Evolutionary conservation across 73 alveolate species (phyloP).

Genomic region (Tetrahymena malaccensis): DNA sequence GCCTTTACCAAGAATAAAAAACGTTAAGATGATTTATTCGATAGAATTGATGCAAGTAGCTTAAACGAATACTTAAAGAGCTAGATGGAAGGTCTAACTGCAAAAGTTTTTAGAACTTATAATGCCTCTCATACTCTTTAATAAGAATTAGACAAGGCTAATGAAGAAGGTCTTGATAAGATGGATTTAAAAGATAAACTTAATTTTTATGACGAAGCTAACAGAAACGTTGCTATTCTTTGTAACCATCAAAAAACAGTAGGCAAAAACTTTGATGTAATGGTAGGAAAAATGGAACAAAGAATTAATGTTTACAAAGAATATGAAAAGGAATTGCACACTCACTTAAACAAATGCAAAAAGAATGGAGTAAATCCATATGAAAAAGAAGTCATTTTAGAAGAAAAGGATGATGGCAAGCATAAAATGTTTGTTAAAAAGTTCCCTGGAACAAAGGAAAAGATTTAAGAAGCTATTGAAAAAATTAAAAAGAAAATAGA

Average conservation of each 20-base stretch:
- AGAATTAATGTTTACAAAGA: slow-evolving; percentile 57
- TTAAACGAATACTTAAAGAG: slow-evolving; percentile 89
- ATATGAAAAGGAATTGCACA: slow-evolving; percentile 56
- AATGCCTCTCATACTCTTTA: slow-evolving; percentile 95
- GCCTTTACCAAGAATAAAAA: slow-evolving; percentile 75
- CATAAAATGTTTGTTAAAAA: slow-evolving; percentile 47
- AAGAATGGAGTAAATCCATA: slow-evolving; percentile 49
- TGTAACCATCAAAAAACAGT: slow-evolving; percentile 97
- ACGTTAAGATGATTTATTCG: slow-evolving; percentile 63
- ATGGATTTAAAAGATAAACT: slow-evolving; percentile 57
- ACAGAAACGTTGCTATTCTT: slow-evolving; percentile 93
- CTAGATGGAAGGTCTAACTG: slow-evolving; percentile 94
- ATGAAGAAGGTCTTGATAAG: slow-evolving; percentile 2
- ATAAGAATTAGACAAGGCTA: slow-evolving; percentile 40
- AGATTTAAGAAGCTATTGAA: slow-evolving; percentile 43
- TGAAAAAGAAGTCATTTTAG: slow-evolving; percentile 40
- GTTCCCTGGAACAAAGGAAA: slow-evolving; percentile 65
- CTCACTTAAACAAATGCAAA: slow-evolving; percentile 47
- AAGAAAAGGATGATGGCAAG: slow-evolving; percentile 47
- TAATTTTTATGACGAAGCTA: slow-evolving; percentile 91
- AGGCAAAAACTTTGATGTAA: slow-evolving; percentile 77
- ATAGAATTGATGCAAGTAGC: slow-evolving; percentile 61
- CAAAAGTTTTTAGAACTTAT: slow-evolving; percentile 98
- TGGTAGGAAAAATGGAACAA: slow-evolving; percentile 66
- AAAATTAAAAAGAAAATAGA: slow-evolving; percentile 52